Evolutionary conservation across 345 rosid species (phyloP), one percentile per base, ranked within the genome.

Genomic region (Atalantia buxifolia): DNA sequence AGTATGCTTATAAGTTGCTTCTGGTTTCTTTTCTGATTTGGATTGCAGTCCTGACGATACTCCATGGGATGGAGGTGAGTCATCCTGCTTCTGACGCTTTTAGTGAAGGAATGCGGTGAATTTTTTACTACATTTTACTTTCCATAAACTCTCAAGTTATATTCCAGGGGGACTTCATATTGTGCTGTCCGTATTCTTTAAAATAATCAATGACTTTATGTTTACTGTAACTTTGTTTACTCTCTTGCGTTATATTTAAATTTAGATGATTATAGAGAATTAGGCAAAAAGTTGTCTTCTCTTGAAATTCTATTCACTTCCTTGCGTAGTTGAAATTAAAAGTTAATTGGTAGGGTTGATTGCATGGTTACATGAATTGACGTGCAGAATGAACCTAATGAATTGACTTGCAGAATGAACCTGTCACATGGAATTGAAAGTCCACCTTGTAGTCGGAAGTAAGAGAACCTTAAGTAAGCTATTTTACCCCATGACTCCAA

Each of bases 11-110:
- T 78, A 75, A 67, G 63, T 67, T 40, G 61, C 70, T 76, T 81
- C 9, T 79, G 38, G 74, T 82, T 77, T 77, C 80, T 83, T 66
- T 71, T 62, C 25, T 83, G 65, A 42, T 76, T 79, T 80, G 59
- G 65, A 53, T 90, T 84, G 85, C 89, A 91, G 95, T 55, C 97
- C 93, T 74, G 93, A 90, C 74, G 95, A 90, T 82, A 87, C 92
- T 35, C 92, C 95, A 1, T 93, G 97, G 95, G 97, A 93, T 78
- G 95, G 95, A 89, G 97, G 95, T 93, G 77, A 82, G 87, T 77
- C 36, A 74, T 80, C 19, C 63, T 30, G 73, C 27, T 36, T 67
- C 24, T 62, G 9, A 31, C 27, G 69, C 71, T 69, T 69, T 9
- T 38, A 30, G 42, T 53, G 76, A 75, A 36, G 63, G 45, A 30